phyloP scores from a whole-genome alignment of 2,329 filamentous ascomycete species.

The Chalaropsis thielavioides region DNA sequence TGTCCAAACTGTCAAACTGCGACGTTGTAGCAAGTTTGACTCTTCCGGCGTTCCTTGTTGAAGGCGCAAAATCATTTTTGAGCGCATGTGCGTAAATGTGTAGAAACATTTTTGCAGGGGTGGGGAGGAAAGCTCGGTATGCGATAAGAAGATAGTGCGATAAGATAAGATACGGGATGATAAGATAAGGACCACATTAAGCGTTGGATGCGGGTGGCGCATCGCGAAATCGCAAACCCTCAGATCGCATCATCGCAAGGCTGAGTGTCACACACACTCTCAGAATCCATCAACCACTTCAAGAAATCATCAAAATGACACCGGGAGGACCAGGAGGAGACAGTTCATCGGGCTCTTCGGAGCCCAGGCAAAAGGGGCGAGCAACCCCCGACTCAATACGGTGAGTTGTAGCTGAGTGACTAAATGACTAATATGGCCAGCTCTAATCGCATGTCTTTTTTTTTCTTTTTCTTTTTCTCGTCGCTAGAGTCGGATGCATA shows the following conservation, averaged over 20 bases:
- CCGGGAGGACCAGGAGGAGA: conserved; percentile 29
- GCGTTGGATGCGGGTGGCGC: background rate
- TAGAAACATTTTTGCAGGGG: background rate
- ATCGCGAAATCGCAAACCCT: conserved; percentile 4
- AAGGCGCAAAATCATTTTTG: background rate
- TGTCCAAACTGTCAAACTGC: background rate
- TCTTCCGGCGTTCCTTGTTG: background rate
- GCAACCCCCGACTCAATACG: conserved; percentile 73
- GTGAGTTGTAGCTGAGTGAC: conserved; percentile 33
- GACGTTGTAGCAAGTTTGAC: background rate
- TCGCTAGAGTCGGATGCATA: conserved; percentile 43
- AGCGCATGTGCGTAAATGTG: background rate
- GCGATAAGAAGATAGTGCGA: no score
- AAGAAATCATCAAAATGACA: conserved; percentile 10
- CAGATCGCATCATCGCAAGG: conserved; percentile 7
- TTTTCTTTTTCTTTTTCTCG: conserved; percentile 7
- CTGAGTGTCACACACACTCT: background rate
- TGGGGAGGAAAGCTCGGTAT: background rate
- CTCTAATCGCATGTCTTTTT: background rate
- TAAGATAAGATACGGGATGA: background rate
- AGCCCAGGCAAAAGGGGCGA: conserved; percentile 55
- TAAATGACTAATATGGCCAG: background rate
- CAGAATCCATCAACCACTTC: background rate
- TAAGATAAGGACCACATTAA: background rate
- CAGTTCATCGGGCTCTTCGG: conserved; percentile 40